Base-by-base conservation (phyloP, 768 basidiomycete species). In the Termitomyces bulborhizus region DNA sequence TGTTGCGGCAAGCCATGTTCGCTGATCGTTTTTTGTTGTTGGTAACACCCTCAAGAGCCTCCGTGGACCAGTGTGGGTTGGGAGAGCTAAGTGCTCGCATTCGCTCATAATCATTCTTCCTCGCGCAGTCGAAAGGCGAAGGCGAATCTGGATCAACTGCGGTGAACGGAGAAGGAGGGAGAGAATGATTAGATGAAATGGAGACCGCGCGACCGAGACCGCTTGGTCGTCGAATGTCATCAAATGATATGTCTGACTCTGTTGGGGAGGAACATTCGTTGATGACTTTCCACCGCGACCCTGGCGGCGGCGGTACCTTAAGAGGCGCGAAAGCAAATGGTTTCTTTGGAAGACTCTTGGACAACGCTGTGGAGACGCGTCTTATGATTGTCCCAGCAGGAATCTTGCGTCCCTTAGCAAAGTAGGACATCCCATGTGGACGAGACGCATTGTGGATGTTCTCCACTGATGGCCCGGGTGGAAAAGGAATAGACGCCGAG, bases 201-300 rank as follows among this genome's bases (percentile, higher is more conserved):
- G 76, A 73, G 0, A 65, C 68, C 6, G 73, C 65, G 32, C 73
- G 69, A 24, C 77, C 77, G 12, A 78, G 62, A 5, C 76, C 77
- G 60, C 77, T 78, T 6, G 77, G 77, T 43, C 73, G 60, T 27
- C 77, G 73, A 51, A 78, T 78, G 32, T 78, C 76, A 46, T 75
- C 74, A 6, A 62, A 51, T 8, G 62, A 62, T 16, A 55, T 55
- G 1, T 63, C 61, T n/a, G 56, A 54, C 13, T 62, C 62, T 21
- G 60, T 57, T 12, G 55, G 53, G 9, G 62, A 62, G 40, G 59
- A 45, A 36, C 57, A 36, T 31, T 57, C 54, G 31, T 40, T 55
- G 18, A 46, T 47, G 42, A 57, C 55, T 50, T 26, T 60, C 63
- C 61, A 61, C 5, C 42, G 54, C n/a, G 57, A 44, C 9, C 12